Conservation (phyloP, 2,329 filamentous ascomycete genomes). For the Periconia sp. region DNA sequence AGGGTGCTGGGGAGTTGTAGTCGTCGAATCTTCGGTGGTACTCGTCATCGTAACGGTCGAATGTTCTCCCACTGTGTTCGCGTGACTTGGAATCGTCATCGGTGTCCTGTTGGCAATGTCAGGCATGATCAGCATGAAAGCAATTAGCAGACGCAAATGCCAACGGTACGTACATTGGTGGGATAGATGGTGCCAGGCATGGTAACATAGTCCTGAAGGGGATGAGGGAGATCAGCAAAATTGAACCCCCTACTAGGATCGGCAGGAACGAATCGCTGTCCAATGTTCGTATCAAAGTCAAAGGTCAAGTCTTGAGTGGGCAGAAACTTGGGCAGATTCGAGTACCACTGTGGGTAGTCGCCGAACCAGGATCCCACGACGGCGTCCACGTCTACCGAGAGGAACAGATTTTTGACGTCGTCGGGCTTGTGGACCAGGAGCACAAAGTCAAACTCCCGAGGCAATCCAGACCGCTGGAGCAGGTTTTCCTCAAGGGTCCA, state of each 20-base stretch:
- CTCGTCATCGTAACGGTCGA: neutral
- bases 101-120: slow-evolving; percentile 1
- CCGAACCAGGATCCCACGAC: slow-evolving; percentile 46
- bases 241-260: slow-evolving; percentile 46
- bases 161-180: slow-evolving; percentile 18
- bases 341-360: slow-evolving; percentile 46
- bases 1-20: neutral
- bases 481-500: slow-evolving; percentile 56
- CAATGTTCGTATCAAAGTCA: slow-evolving; percentile 47
- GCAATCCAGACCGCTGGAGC: slow-evolving; percentile 52
- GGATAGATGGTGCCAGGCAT: slow-evolving; percentile 49
- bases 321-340: slow-evolving; percentile 41
- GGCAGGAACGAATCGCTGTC: slow-evolving; percentile 47
- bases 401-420: slow-evolving; percentile 41
- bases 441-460: slow-evolving; percentile 55
- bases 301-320: slow-evolving; percentile 41
- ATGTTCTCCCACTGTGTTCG: neutral
- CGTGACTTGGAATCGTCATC: slow-evolving; percentile 1
- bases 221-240: slow-evolving; percentile 44
- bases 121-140: neutral
- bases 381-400: slow-evolving; percentile 49
- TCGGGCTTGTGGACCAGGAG: slow-evolving; percentile 51
- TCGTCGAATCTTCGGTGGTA: neutral
- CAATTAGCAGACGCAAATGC: neutral
- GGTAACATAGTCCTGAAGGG: slow-evolving; percentile 49